Conservation (phyloP, 768 basidiomycete species). For the Russula abietina region DNA sequence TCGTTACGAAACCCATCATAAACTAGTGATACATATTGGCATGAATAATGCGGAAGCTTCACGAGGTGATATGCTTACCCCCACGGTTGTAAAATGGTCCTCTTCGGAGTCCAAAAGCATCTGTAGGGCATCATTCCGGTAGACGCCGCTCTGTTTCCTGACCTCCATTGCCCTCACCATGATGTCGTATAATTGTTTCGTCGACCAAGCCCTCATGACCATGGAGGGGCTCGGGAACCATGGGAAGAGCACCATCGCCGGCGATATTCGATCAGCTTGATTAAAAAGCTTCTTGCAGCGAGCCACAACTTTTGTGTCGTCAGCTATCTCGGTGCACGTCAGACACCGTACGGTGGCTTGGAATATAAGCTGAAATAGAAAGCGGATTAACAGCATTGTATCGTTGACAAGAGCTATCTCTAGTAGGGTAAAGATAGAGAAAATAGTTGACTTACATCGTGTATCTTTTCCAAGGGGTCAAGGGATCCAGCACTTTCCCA, state of each 20-base stretch:
- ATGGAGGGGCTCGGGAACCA: slow-evolving; percentile 73
- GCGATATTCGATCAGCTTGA: slow-evolving; percentile 61
- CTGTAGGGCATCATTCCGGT: too few relatives aligned
- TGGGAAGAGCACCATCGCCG: slow-evolving; percentile 63
- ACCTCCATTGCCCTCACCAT: slow-evolving; percentile 49
- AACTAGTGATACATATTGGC: too few relatives aligned
- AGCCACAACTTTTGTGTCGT: slow-evolving; percentile 53
- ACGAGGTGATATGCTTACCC: slow-evolving; percentile 41
- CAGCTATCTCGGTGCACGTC: slow-evolving; percentile 64
- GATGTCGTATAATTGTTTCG: slow-evolving; percentile 72
- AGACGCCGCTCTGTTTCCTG: slow-evolving; percentile 51
- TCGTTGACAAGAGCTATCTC: slow-evolving; percentile 6
- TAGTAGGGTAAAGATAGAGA: not conserved
- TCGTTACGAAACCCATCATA: slow-evolving; percentile 43
- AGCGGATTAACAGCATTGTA: not conserved
- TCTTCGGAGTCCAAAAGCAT: too few relatives aligned
- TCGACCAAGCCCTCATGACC: too few relatives aligned
- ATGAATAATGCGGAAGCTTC: not conserved
- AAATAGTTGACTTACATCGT: slow-evolving; percentile 47
- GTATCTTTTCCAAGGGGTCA: slow-evolving; percentile 56
- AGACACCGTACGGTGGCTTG: too few relatives aligned
- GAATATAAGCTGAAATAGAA: slow-evolving; percentile 46
- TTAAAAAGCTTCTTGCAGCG: slow-evolving; percentile 64
- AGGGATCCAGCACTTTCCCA: too few relatives aligned
- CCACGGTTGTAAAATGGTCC: slow-evolving; percentile 61